Evolutionary conservation across 2,329 filamentous ascomycete species (phyloP).

Genomic region (Pseudogymnoascus sp.): DNA sequence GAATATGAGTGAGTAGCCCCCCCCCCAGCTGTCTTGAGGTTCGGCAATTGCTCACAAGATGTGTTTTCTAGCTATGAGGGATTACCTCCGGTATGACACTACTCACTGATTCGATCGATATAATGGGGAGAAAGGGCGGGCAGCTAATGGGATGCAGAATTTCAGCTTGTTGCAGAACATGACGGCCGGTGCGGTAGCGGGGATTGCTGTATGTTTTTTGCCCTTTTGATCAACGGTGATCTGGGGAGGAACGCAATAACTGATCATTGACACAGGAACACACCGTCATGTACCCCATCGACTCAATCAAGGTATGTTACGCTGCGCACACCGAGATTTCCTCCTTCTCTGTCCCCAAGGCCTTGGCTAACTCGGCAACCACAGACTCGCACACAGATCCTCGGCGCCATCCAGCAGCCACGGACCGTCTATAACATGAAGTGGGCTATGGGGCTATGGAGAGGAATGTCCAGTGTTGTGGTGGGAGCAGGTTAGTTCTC

Average conservation of each 20-base stretch:
- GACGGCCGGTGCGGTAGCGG: slow-evolving; percentile 91
- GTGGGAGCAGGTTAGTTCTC: slow-evolving; percentile 87
- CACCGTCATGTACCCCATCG: slow-evolving; percentile 97
- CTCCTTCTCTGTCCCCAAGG: neutral
- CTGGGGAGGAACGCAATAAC: slow-evolving; percentile 18
- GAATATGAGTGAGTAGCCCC: neutral
- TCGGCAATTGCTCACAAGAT: neutral
- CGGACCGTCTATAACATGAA: neutral
- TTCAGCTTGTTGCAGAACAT: slow-evolving; percentile 93
- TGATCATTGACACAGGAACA: slow-evolving; percentile 59
- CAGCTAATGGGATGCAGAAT: slow-evolving; percentile 39
- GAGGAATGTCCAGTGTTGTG: slow-evolving; percentile 92
- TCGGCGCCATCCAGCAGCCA: slow-evolving; percentile 54
- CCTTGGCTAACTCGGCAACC: neutral
- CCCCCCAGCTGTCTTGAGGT: no score
- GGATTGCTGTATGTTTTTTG: slow-evolving; percentile 66
- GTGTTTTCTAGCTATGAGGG: slow-evolving; percentile 4
- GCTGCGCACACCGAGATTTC: neutral
- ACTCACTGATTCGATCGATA: neutral
- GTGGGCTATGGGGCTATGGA: slow-evolving; percentile 53
- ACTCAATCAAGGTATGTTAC: slow-evolving; percentile 80
- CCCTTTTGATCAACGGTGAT: slow-evolving; percentile 20
- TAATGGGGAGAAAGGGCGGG: neutral
- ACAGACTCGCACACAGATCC: slow-evolving; percentile 95
- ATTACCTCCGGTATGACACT: neutral